A percentile compares a stretch with the other conserved stretches of the same genome.
Evolutionary conservation across 1,284 basidiomycete species (phyloP).

Genomic region (Phellinidium pouzarii): DNA sequence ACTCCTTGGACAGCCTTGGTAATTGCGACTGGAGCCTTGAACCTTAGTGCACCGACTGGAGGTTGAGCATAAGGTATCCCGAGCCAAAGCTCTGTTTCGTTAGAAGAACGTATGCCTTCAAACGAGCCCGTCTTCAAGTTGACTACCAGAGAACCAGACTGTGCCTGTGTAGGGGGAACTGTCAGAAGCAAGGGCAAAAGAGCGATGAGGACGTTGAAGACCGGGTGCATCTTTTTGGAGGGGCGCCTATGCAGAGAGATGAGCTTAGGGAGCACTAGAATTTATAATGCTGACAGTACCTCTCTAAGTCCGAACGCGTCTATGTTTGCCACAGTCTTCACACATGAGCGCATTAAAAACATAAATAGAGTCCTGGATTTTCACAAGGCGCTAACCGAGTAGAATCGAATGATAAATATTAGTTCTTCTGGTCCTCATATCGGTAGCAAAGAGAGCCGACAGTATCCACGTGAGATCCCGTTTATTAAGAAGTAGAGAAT

Average conservation of each 20-base stretch:
- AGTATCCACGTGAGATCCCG: constrained; percentile 25
- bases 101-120: constrained; percentile 24
- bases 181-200: background rate
- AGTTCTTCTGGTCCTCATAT: background rate
- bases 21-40: constrained; percentile 54
- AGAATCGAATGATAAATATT: background rate
- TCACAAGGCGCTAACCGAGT: background rate
- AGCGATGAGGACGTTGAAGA: background rate
- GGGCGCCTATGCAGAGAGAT: background rate
- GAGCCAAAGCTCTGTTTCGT: constrained; percentile 46
- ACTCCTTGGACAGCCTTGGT: constrained; percentile 27
- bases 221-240: background rate
- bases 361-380: background rate
- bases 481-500: background rate
- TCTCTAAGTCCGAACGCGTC: background rate
- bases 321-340: background rate
- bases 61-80: constrained; percentile 65
- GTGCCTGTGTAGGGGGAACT: background rate
- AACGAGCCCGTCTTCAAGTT: constrained; percentile 18
- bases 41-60: constrained; percentile 47
- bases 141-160: constrained; percentile 9
- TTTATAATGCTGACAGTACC: background rate
- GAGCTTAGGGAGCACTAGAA: background rate
- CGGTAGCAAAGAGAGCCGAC: constrained; percentile 34
- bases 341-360: background rate